Evolutionary conservation across 371 early-diverging fungal genomes (phyloP).

Genomic region (Rozella allomycis): DNA sequence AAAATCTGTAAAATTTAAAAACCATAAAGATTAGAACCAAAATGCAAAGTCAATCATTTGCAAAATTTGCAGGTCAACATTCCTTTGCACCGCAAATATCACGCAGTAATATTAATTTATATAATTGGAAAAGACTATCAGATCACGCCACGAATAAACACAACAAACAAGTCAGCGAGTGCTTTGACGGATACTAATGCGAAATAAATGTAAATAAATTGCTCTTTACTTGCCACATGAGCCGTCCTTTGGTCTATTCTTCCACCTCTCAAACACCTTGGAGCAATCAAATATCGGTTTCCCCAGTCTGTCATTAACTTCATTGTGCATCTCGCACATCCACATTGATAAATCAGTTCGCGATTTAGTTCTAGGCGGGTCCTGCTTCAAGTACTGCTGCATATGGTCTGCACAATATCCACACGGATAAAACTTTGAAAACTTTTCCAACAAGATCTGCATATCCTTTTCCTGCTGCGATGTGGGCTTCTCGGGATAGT

Average conservation of each 20-base stretch:
- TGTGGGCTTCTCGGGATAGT: conserved; percentile 79
- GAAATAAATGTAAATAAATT: no score
- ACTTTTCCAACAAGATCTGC: conserved; percentile 53
- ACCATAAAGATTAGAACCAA: no score
- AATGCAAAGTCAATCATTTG: no score
- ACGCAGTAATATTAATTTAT: no score
- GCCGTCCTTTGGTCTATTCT: conserved; percentile 14
- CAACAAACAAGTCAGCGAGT: no score
- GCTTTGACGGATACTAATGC: no score
- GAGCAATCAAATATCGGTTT: conserved; percentile 85
- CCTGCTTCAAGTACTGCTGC: conserved; percentile 33
- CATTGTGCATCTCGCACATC: conserved; percentile 90
- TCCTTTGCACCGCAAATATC: no score
- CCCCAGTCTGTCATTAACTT: conserved; percentile 77
- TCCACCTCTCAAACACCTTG: conserved; percentile 83
- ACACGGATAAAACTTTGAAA: conserved; percentile 88
- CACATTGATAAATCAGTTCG: conserved; percentile 53
- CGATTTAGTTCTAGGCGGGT: conserved; percentile 64
- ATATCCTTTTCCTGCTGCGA: conserved; percentile 47
- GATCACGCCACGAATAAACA: no score
- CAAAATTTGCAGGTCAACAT: no score
- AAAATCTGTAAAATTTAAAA: no score
- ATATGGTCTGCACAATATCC: conserved; percentile 51
- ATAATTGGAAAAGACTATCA: no score
- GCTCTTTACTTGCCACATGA: neutral